Evolutionary conservation across 2,329 filamentous ascomycete species (phyloP).

Genomic region (Capronia coronata): DNA sequence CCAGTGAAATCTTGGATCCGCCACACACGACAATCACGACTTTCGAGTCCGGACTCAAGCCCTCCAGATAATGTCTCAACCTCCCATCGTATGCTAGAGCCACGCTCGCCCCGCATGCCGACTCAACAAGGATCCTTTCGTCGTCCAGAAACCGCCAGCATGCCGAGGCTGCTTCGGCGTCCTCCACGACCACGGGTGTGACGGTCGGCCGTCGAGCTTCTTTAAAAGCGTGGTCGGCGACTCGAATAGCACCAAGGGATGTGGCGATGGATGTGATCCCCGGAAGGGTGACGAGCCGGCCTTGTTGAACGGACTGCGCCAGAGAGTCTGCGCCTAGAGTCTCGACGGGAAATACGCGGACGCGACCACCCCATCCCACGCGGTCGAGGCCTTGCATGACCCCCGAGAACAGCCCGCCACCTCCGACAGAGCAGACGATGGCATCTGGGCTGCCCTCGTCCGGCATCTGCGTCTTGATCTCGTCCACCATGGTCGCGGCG

Average conservation of each 20-base stretch:
- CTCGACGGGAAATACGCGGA: constrained; percentile 64
- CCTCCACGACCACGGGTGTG: constrained; percentile 58
- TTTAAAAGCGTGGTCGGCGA: constrained; percentile 61
- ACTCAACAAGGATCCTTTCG: constrained; percentile 72
- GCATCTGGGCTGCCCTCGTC: constrained; percentile 51
- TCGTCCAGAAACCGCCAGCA: constrained; percentile 74
- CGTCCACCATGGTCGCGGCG: constrained; percentile 41
- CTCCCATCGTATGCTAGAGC: constrained; percentile 34
- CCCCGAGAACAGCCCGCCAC: constrained; percentile 72
- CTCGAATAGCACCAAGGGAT: constrained; percentile 65
- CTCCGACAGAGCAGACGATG: constrained; percentile 71
- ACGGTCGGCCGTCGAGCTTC: constrained; percentile 53
- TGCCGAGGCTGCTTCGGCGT: constrained; percentile 72
- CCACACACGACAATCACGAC: constrained; percentile 84
- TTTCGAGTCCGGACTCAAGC: constrained; percentile 48
- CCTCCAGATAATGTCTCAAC: constrained; percentile 20
- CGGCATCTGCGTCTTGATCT: constrained; percentile 40
- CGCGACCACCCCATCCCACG: constrained; percentile 26
- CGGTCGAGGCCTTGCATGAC: constrained; percentile 59
- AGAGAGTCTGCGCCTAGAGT: constrained; percentile 68
- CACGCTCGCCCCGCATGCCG: constrained; percentile 75
- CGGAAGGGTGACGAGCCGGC: constrained; percentile 55
- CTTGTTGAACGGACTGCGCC: constrained; percentile 52
- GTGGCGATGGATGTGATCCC: constrained; percentile 70
- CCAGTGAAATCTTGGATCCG: constrained; percentile 60